Conservation (phyloP, 1,284 basidiomycete genomes). For the Pterula multifida region DNA sequence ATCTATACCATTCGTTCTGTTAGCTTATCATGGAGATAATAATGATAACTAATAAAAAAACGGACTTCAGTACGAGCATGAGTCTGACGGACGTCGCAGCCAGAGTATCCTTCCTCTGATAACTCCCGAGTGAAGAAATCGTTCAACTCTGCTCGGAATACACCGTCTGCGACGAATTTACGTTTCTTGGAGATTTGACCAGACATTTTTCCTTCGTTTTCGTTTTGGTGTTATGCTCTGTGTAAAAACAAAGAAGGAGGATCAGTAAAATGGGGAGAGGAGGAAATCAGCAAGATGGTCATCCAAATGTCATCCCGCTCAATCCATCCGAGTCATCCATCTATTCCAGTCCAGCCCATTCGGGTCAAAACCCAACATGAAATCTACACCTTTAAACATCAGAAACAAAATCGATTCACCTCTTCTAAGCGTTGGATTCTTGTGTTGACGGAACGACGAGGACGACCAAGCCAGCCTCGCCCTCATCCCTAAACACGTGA, state of each 20-base stretch:
- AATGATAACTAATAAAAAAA: too few relatives aligned
- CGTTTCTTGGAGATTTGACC: conserved; percentile 90
- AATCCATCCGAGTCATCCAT: conserved; percentile 1
- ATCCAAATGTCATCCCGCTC: neutral
- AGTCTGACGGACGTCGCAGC: conserved; percentile 99
- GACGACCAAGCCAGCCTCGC: too few relatives aligned
- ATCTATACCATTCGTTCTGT: too few relatives aligned
- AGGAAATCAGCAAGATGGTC: conserved; percentile 4
- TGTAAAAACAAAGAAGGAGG: too few relatives aligned
- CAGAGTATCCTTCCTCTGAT: conserved; percentile 99
- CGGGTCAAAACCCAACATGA: too few relatives aligned
- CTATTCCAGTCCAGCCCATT: neutral
- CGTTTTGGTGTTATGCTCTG: conserved; percentile 10
- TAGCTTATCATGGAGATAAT: conserved; percentile 5
- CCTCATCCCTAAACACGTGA: too few relatives aligned
- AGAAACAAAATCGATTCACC: too few relatives aligned
- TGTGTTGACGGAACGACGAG: too few relatives aligned
- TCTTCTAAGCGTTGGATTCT: too few relatives aligned
- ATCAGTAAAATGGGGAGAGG: conserved; percentile 7
- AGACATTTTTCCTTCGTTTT: conserved; percentile 55
- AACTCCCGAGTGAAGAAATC: conserved; percentile 99
- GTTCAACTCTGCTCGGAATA: conserved; percentile 96
- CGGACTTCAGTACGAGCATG: conserved; percentile 94
- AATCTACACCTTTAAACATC: too few relatives aligned
- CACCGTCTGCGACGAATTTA: conserved; percentile 98